These are phyloP conservation scores for Lophiotrema nucula DNA, from an alignment of 495 filamentous ascomycete genomes.

Conservation along the genomic window DNA sequence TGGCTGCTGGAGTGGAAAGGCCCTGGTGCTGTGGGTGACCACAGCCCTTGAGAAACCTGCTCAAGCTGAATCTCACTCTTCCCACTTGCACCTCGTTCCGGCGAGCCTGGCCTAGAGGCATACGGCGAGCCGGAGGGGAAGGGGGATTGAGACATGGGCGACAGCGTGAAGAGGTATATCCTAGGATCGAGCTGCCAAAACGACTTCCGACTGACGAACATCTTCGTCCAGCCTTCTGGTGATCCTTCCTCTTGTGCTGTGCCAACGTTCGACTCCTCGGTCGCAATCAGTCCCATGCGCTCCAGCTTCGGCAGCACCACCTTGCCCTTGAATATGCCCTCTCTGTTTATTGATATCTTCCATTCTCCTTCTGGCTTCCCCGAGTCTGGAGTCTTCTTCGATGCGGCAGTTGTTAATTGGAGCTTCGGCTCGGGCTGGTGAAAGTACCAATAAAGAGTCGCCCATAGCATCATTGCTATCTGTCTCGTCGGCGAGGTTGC, in stretches of 20 bases:
- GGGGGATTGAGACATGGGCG: constrained; percentile 57
- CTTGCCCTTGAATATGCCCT: constrained; percentile 79
- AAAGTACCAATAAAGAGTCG: constrained; percentile 95
- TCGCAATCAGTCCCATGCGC: constrained; percentile 83
- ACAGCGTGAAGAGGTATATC: constrained; percentile 81
- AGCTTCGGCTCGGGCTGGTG: constrained; percentile 64
- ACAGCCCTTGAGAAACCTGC: constrained; percentile 40
- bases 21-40: constrained; percentile 48
- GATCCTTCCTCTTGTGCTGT: constrained; percentile 58
- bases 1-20: constrained; percentile 76
- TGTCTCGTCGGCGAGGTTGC: constrained; percentile 75
- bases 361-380: constrained; percentile 84
- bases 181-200: constrained; percentile 93
- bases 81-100: constrained; percentile 48
- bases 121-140: constrained; percentile 58
- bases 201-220: constrained; percentile 75
- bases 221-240: constrained; percentile 67
- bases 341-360: constrained; percentile 78
- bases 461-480: constrained; percentile 95
- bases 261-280: constrained; percentile 73
- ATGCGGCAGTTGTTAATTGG: constrained; percentile 60
- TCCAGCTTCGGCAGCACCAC: constrained; percentile 87
- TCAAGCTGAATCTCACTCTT: constrained; percentile 25
- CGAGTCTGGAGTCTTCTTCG: constrained; percentile 59
- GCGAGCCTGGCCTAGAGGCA: constrained; percentile 59